Conservation (phyloP, 208 protist species). For the Trypanosoma grayi region DNA sequence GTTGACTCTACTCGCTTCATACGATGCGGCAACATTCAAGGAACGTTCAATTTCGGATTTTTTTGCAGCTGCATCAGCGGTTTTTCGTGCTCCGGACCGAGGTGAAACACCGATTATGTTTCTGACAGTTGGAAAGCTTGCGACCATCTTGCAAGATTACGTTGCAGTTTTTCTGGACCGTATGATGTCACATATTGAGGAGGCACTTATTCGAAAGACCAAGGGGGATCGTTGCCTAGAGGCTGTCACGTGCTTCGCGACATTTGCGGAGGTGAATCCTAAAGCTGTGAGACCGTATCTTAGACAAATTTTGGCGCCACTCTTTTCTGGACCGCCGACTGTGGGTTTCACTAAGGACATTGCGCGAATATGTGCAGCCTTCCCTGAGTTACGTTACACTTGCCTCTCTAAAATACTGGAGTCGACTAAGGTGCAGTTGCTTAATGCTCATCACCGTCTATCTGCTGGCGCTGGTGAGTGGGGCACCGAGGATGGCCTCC, state of each 20-base stretch:
- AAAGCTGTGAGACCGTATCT: conserved; percentile 77
- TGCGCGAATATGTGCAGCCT: conserved; percentile 81
- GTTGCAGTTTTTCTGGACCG: conserved; percentile 60
- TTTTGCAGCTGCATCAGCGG: conserved; percentile 34
- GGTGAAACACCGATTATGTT: conserved; percentile 74
- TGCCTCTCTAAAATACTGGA: conserved; percentile 89
- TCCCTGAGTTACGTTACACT: conserved; percentile 85
- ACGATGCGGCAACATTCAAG: conserved; percentile 67
- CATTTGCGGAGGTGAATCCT: conserved; percentile 61
- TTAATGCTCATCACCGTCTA: conserved; percentile 20
- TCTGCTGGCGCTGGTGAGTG: conserved; percentile 1
- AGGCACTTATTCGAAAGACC: conserved; percentile 42
- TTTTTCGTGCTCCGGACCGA: conserved; percentile 41
- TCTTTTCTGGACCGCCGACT: conserved; percentile 73
- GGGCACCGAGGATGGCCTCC: conserved; percentile 33
- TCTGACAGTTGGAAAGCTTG: conserved; percentile 49
- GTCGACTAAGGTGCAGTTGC: conserved; percentile 63
- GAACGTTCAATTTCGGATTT: conserved; percentile 45
- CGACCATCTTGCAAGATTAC: conserved; percentile 60
- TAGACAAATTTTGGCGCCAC: conserved; percentile 63
- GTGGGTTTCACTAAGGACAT: conserved; percentile 75
- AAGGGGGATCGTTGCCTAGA: conserved; percentile 65
- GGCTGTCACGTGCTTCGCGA: conserved; percentile 85
- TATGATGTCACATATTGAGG: conserved; percentile 82
- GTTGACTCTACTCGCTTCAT: conserved; percentile 70